phyloP scores from a whole-genome alignment of 2,329 filamentous ascomycete genomes.

The Pseudocercospora pini-densiflorae region DNA sequence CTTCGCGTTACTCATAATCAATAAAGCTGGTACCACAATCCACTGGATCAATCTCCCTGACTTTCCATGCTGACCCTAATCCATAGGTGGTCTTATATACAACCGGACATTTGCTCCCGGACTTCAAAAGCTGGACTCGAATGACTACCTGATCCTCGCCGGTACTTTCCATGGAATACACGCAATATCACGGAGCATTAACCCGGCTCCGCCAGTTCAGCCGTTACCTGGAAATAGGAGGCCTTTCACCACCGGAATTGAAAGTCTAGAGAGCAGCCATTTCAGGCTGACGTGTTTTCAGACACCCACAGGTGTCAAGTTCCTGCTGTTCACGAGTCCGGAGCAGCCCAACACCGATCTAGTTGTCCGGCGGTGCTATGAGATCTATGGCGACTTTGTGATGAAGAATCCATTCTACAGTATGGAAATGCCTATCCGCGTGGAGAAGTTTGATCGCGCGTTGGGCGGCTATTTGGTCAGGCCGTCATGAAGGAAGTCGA shows the following conservation, averaged over 20 bases:
- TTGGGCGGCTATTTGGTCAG: slow-evolving; percentile 41
- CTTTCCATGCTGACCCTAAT: slow-evolving; percentile 41
- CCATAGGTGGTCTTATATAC: slow-evolving; percentile 75
- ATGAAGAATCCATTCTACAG: slow-evolving; percentile 99
- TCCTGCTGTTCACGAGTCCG: slow-evolving; percentile 90
- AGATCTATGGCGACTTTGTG: slow-evolving; percentile 94
- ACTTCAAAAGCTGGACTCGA: slow-evolving; percentile 86
- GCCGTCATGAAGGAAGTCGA: slow-evolving; percentile 29
- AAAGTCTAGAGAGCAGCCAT: slow-evolving; percentile 90
- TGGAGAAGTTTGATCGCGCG: slow-evolving; percentile 89
- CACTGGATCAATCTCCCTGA: neutral
- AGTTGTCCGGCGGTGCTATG: slow-evolving; percentile 84
- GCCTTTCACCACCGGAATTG: slow-evolving; percentile 70
- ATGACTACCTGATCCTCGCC: slow-evolving; percentile 95
- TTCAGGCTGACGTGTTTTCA: slow-evolving; percentile 97
- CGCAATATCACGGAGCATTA: slow-evolving; percentile 63
- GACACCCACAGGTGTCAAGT: slow-evolving; percentile 93
- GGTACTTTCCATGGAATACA: slow-evolving; percentile 91
- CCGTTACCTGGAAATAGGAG: slow-evolving; percentile 52
- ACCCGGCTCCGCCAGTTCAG: slow-evolving; percentile 43
- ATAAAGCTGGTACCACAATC: slow-evolving; percentile 73
- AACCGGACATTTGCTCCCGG: slow-evolving; percentile 90
- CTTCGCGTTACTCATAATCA: slow-evolving; percentile 95
- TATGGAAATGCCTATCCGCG: slow-evolving; percentile 94
- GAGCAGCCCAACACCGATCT: slow-evolving; percentile 85